phyloP scores from a whole-genome alignment of 768 basidiomycete species.

The Termitomyces bulborhizus region DNA sequence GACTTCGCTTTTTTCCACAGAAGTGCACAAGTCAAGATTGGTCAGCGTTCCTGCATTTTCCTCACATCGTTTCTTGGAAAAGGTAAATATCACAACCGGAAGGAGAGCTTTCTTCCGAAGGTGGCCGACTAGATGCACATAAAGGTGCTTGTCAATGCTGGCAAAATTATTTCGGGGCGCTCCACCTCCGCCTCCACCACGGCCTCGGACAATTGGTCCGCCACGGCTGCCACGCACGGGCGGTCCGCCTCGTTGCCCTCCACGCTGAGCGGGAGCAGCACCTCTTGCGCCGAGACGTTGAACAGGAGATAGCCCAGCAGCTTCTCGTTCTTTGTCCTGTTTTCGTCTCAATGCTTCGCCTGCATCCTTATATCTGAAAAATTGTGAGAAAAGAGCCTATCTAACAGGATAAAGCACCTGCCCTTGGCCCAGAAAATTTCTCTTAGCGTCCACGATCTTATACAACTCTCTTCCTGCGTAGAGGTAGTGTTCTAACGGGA shows the following conservation, averaged over 20 bases:
- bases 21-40: slow-evolving; percentile 81
- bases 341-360: slow-evolving; percentile 85
- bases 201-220: slow-evolving; percentile 25
- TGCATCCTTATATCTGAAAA: slow-evolving; percentile 78
- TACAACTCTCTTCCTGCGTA: slow-evolving; percentile 91
- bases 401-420: slow-evolving; percentile 21
- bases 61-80: slow-evolving; percentile 96
- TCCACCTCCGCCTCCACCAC: slow-evolving; percentile 33
- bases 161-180: slow-evolving; percentile 53
- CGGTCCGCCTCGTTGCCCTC: slow-evolving; percentile 48
- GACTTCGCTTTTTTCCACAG: slow-evolving; percentile 94
- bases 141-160: slow-evolving; percentile 82
- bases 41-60: slow-evolving; percentile 90
- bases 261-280: slow-evolving; percentile 47
- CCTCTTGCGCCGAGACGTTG: slow-evolving; percentile 82
- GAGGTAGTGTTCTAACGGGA: slow-evolving; percentile 93
- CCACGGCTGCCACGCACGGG: slow-evolving; percentile 36
- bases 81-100: slow-evolving; percentile 94
- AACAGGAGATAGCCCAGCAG: slow-evolving; percentile 84
- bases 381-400: background rate
- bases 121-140: slow-evolving; percentile 85
- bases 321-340: slow-evolving; percentile 97
- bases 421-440: slow-evolving; percentile 72
- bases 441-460: slow-evolving; percentile 85
- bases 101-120: slow-evolving; percentile 82